Conservation (phyloP, 2,329 filamentous ascomycete species). For the Cephalotrichum gorgonifer region DNA sequence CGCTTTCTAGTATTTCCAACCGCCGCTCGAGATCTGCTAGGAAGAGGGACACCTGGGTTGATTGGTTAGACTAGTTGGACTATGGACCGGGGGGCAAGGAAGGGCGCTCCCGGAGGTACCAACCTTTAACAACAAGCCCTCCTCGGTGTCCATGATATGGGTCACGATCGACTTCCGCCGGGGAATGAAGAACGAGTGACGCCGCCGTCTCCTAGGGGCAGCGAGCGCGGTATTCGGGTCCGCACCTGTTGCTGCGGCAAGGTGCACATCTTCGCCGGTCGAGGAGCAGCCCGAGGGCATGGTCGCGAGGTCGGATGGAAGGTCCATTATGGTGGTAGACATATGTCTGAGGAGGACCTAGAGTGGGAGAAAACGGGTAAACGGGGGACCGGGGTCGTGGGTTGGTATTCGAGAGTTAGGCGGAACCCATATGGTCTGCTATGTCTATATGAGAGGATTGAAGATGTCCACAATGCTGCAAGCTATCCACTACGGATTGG, state of each 20-base stretch:
- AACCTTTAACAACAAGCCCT: slow-evolving; percentile 46
- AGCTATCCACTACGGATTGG: neutral
- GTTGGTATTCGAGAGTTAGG: neutral
- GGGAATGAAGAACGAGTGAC: slow-evolving; percentile 48
- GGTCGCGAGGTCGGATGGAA: slow-evolving; percentile 3
- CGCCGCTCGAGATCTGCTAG: slow-evolving; percentile 77
- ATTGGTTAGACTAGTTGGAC: neutral
- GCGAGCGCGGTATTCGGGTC: neutral
- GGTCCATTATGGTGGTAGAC: slow-evolving; percentile 1
- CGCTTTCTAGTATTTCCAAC: slow-evolving; percentile 79
- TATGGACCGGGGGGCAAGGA: neutral
- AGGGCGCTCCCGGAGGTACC: neutral
- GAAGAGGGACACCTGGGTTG: slow-evolving; percentile 60
- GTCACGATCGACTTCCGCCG: slow-evolving; percentile 49
- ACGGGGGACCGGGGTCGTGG: neutral
- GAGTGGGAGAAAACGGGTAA: neutral
- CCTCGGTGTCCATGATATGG: slow-evolving; percentile 52
- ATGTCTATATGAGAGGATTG: neutral
- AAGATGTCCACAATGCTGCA: neutral
- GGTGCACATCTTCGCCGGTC: neutral
- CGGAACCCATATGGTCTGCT: neutral
- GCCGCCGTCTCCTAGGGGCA: slow-evolving; percentile 18
- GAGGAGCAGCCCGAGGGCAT: slow-evolving; percentile 3
- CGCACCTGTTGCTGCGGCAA: neutral
- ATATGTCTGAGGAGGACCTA: neutral